phyloP scores from a whole-genome alignment of 2,329 filamentous ascomycete genomes.

The Alternaria viburni region DNA sequence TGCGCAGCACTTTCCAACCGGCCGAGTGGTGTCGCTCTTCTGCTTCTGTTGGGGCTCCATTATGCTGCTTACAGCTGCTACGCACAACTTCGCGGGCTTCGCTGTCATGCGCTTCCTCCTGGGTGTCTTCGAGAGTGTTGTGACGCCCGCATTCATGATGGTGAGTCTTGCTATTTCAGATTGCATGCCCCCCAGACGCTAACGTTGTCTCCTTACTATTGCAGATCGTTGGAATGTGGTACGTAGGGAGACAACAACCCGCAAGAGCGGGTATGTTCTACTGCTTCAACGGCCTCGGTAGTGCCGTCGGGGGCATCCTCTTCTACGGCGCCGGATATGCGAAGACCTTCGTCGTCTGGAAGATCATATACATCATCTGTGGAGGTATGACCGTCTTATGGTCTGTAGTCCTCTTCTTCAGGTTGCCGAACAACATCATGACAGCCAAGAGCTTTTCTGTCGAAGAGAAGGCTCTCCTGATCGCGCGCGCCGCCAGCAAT shows the following conservation, averaged over 20 bases:
- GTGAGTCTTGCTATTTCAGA: slow-evolving; percentile 9
- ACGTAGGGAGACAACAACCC: slow-evolving; percentile 21
- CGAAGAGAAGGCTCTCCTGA: slow-evolving; percentile 54
- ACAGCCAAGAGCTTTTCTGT: slow-evolving; percentile 51
- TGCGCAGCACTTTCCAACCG: slow-evolving; percentile 43
- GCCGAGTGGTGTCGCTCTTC: slow-evolving; percentile 36
- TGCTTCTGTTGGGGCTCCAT: slow-evolving; percentile 26
- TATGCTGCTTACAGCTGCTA: slow-evolving; percentile 27
- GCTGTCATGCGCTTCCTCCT: slow-evolving; percentile 27
- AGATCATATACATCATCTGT: slow-evolving; percentile 54
- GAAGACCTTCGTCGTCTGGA: slow-evolving; percentile 52
- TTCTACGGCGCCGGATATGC: slow-evolving; percentile 52
- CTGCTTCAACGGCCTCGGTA: slow-evolving; percentile 29
- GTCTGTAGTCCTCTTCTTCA: slow-evolving; percentile 51
- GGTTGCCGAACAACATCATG: slow-evolving; percentile 52
- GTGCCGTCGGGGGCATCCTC: slow-evolving; percentile 40
- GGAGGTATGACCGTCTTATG: slow-evolving; percentile 55
- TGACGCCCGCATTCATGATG: slow-evolving; percentile 28
- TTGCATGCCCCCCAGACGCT: not conserved
- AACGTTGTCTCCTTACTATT: not conserved
- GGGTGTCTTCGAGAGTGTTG: slow-evolving; percentile 28
- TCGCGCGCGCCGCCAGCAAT: slow-evolving; percentile 48
- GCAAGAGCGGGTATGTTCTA: slow-evolving; percentile 32
- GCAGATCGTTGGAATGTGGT: slow-evolving; percentile 14
- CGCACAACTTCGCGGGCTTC: slow-evolving; percentile 26